phyloP scores from a whole-genome alignment of 1,284 basidiomycete genomes.

The Stygiomarasmius scandens region DNA sequence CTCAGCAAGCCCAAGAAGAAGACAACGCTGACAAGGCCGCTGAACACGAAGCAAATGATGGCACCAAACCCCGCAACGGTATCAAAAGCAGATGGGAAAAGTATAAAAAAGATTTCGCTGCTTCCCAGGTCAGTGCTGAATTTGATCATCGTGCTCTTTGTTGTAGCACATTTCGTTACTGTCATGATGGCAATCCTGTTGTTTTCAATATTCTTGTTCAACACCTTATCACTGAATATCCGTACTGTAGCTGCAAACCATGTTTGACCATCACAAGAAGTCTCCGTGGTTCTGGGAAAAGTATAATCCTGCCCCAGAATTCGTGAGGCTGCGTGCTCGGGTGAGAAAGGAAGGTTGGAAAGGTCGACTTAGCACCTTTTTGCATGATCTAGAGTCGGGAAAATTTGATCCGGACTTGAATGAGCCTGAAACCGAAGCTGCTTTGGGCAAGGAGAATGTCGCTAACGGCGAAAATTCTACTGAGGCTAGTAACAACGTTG shows the following conservation, averaged over 20 bases:
- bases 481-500: slow-evolving; percentile 29
- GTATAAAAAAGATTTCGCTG: slow-evolving; percentile 87
- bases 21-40: slow-evolving; percentile 80
- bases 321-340: slow-evolving; percentile 68
- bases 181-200: not conserved
- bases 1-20: slow-evolving; percentile 77
- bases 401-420: slow-evolving; percentile 77
- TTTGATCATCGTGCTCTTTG: slow-evolving; percentile 7
- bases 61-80: slow-evolving; percentile 77
- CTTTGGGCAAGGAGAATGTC: slow-evolving; percentile 47
- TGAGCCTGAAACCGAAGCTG: slow-evolving; percentile 53
- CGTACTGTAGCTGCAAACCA: slow-evolving; percentile 79
- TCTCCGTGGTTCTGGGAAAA: slow-evolving; percentile 95
- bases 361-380: slow-evolving; percentile 69
- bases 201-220: slow-evolving; percentile 7
- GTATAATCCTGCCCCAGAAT: slow-evolving; percentile 79
- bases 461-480: slow-evolving; percentile 39
- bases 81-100: slow-evolving; percentile 85
- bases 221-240: slow-evolving; percentile 32
- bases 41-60: slow-evolving; percentile 78
- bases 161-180: not conserved
- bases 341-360: slow-evolving; percentile 83
- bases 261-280: slow-evolving; percentile 90
- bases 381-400: slow-evolving; percentile 79
- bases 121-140: slow-evolving; percentile 71